Evolutionary conservation across 2,329 filamentous ascomycete species (phyloP).

Genomic region (Trichophyton benhamiae): DNA sequence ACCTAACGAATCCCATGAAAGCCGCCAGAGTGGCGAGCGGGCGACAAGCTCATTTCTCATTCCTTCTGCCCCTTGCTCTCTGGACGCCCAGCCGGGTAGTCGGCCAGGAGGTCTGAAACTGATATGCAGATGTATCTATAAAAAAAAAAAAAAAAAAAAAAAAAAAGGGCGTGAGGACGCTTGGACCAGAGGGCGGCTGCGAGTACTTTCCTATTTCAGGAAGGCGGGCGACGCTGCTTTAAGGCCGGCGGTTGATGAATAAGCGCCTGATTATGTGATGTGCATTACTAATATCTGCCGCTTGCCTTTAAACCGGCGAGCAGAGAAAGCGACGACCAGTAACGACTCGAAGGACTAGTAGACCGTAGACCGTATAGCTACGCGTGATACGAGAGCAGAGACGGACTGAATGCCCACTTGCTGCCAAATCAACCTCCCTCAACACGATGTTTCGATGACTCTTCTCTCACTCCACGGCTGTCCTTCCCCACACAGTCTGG

Average conservation of each 20-base stretch:
- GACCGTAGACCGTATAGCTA: too few relatives aligned
- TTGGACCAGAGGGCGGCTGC: background rate
- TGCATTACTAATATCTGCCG: background rate
- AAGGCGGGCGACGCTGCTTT: background rate
- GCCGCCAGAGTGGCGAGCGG: background rate
- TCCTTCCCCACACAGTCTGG: background rate
- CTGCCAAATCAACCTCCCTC: background rate
- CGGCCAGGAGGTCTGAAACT: background rate
- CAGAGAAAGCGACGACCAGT: background rate
- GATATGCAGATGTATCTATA: background rate
- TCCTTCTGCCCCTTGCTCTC: background rate
- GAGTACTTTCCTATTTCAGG: background rate
- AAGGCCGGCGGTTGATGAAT: background rate
- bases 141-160: background rate
- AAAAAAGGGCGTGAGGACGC: slow-evolving; percentile 1
- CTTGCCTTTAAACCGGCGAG: background rate
- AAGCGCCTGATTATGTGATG: background rate
- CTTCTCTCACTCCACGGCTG: background rate
- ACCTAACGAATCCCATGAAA: background rate
- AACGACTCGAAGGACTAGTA: too few relatives aligned
- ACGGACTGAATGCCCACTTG: background rate
- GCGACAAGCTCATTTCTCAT: background rate
- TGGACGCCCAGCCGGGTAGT: slow-evolving; percentile 1
- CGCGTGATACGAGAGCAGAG: background rate
- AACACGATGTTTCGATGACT: background rate